A percentile compares a stretch with the other conserved stretches of the same genome.
phyloP scores from a whole-genome alignment of 2,329 filamentous ascomycete genomes.

The Penicillium glabrum region DNA sequence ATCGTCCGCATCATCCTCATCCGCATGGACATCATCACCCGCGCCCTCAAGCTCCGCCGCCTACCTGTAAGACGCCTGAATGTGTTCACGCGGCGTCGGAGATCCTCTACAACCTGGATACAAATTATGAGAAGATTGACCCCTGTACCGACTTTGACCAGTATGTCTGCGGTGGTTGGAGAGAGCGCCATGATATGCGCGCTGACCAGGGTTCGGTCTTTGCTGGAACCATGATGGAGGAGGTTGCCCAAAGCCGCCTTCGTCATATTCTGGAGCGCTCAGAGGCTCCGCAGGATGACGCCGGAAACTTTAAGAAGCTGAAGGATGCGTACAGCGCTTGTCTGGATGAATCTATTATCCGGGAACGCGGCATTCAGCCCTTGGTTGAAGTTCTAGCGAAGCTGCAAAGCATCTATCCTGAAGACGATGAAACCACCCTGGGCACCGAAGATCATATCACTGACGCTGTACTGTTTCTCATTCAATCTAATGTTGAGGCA shows the following conservation, averaged over 20 bases:
- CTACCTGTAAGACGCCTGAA: slow-evolving; percentile 57
- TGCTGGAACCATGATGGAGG: slow-evolving; percentile 61
- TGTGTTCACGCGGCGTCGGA: slow-evolving; percentile 65
- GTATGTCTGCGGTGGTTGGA: slow-evolving; percentile 68
- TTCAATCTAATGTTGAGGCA: slow-evolving; percentile 36
- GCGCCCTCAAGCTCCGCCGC: slow-evolving; percentile 11
- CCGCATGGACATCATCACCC: background rate
- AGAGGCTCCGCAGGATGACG: slow-evolving; percentile 30
- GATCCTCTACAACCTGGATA: slow-evolving; percentile 62
- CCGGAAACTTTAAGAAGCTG: slow-evolving; percentile 64
- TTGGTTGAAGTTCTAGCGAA: slow-evolving; percentile 57
- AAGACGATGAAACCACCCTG: slow-evolving; percentile 24
- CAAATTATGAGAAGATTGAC: slow-evolving; percentile 63
- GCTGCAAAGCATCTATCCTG: slow-evolving; percentile 50
- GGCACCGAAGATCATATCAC: slow-evolving; percentile 32
- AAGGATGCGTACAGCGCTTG: slow-evolving; percentile 66
- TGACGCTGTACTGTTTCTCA: slow-evolving; percentile 36
- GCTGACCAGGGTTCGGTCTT: slow-evolving; percentile 63
- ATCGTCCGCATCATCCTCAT: background rate
- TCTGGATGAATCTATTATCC: slow-evolving; percentile 60
- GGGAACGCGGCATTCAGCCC: slow-evolving; percentile 56
- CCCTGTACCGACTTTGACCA: slow-evolving; percentile 69
- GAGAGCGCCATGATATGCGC: slow-evolving; percentile 63
- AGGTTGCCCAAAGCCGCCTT: slow-evolving; percentile 59
- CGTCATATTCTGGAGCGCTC: slow-evolving; percentile 64